Evolutionary conservation across 169 alveolate species (phyloP), one percentile per base, ranked within the genome.

Genomic region (Cryptosporidium muris): DNA sequence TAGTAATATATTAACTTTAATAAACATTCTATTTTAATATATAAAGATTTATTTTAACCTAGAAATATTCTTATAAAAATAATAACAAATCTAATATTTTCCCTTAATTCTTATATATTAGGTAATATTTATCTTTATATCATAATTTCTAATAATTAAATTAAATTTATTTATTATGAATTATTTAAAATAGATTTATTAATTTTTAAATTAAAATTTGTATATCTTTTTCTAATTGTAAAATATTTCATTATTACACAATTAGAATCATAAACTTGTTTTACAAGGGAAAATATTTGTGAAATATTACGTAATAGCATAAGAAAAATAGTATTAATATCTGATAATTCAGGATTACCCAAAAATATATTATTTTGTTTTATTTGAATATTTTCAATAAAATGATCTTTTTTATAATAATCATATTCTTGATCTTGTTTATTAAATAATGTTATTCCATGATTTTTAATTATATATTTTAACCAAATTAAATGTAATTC

Each of bases 401-500:
- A 14, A 47, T 8, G 1, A 2, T 58, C 45, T 52, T 43, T 53
- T 47, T 40, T 48, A 3, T 8, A 36, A 37, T 53, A 53, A 38
- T 60, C 16, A 60, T 60, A 5, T 60, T 16, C 38, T n/a, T 36
- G 25, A 40, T 74, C 74, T 43, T 81, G 65, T 4, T 51, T 48
- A 62, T 89, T 89, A 34, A 89, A 9, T 45, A 89, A 82, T 51
- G 52, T 36, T 48, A 66, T 89, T 36, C 89, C 89, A 80, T 89
- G 92, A 2, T 51, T 67, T 34, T 81, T 89, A 62, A 89, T 82
- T 34, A 89, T 68, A 14, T 90, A 82, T 66, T 89, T 88, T 34
- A 89, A 65, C 85, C 89, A 89, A 63, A 63, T 66, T 9, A 89
- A 36, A 40, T 89, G 92, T 0, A 66, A 54, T 58, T 74, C 85